Evolutionary conservation across 2,329 filamentous ascomycete genomes (phyloP), one percentile per base, ranked within the genome.

Genomic region (Hypocreales sp.): DNA sequence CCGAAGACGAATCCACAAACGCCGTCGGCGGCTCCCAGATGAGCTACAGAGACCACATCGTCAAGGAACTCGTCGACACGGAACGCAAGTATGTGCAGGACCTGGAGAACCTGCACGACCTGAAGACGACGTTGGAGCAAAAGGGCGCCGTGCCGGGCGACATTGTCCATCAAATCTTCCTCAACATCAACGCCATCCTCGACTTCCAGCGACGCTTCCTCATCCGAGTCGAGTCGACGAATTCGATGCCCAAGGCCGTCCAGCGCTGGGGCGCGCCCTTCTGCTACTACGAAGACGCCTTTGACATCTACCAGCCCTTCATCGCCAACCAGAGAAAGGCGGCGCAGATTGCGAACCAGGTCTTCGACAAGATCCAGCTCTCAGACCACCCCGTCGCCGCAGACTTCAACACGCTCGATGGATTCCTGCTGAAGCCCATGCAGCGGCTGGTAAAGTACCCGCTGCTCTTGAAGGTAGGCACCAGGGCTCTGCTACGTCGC

Each of bases 11-110:
- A 28, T 50, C 58, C 9, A 48, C 52, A n/a, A 53, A 56, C 4
- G 33, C 40, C 4, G 33, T 30, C 5, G 60, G 76, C 25, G 69
- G 74, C 30, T 72, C 72, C 2, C 70, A 81, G 47, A 77, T 77
- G 61, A 75, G 64, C 37, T 74, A 77, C 39, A 62, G 84, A 38
- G 81, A 94, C 43, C 80, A 94, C 50, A 83, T 95, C 34, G 71
- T 98, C 23, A 75, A 79, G 44, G 90, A 98, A 53, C 59, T 98
- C 25, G 79, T 98, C 30, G 82, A 87, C 41, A 95, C 87, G 2
- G 90, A 98, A 54, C 76, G 90, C 35, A 94, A 94, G 54, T 98
- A 98, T 42, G 90, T 95, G 4, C 86, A 95, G 50, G 90, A 98
- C 58, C 58, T 98, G 28, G 87, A 95, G 50, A 87, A 93, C 40